Evolutionary conservation across 441 rosid species (phyloP), one percentile per base, ranked within the genome.

Genomic region (Pelargonium citronellum): DNA sequence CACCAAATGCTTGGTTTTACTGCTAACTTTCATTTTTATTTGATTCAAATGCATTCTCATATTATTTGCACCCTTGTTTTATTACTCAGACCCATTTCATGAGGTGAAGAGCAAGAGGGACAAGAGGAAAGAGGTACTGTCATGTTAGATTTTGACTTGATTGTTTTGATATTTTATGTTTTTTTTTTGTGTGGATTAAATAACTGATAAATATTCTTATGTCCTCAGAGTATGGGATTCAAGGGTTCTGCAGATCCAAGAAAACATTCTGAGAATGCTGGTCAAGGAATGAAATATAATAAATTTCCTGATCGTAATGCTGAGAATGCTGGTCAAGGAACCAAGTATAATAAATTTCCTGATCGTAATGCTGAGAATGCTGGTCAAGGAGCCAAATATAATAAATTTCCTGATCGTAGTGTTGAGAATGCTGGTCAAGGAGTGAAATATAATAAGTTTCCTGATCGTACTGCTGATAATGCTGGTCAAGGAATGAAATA

Each of bases 81-180:
- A 67, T 73, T 75, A 66, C 41, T 47, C 90, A 92, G 98, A 90
- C 80, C 86, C 98, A 55, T 92, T 91, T 70, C 97, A 78, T 67
- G 94, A 85, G 79, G 98, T 92, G 61, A 89, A 82, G 85, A 87
- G 96, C 69, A 89, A 73, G 80, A 86, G 79, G 72, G 98, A 87
- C 71, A 82, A 83, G 87, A 91, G 85, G 84, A 91, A 91, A 79
- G 97, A 92, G 97, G 98, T 92, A 83, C 37, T n/a, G 17, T 53
- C 16, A 10, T 57, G 16, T 60, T 30, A 30, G 37, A 30, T 30
- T 30, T 30, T 30, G 37, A 30, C 37, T 30, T 30, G 37, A 30
- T 30, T 30, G 37, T 30, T 30, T 30, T 30, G 37, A 30, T 30
- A 30, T 30, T 30, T 30, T 30, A 30, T 30, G 37, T 30, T 30